phyloP scores from a whole-genome alignment of 2,329 filamentous ascomycete genomes.

The Paecilomyces dactylethromorphus region DNA sequence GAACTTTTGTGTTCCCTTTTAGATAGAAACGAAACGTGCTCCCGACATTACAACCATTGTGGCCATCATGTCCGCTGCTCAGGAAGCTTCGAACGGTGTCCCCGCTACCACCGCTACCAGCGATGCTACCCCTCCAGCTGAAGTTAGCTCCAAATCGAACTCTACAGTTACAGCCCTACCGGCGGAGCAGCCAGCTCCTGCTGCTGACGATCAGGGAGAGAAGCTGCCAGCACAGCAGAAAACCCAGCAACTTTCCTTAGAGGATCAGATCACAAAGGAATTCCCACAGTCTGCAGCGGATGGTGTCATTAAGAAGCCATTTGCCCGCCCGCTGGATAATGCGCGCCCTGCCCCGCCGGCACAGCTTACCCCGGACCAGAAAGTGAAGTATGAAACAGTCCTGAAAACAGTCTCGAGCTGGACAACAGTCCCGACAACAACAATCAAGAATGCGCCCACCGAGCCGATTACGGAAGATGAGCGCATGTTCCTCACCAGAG shows the following conservation, averaged over 20 bases:
- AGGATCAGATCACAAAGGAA: conserved; percentile 15
- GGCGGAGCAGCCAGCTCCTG: not conserved
- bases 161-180: not conserved
- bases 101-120: not conserved
- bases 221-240: not conserved
- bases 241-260: conserved; percentile 2
- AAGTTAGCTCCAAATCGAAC: not conserved
- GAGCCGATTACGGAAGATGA: conserved; percentile 70
- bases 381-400: conserved; percentile 72
- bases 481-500: conserved; percentile 81
- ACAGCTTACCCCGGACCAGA: conserved; percentile 67
- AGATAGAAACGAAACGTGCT: not conserved
- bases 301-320: conserved; percentile 49
- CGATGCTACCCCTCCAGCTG: not conserved
- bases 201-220: conserved; percentile 5
- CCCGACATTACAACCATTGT: not conserved
- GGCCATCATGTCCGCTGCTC: not conserved
- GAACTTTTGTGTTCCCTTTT: not conserved
- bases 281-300: conserved; percentile 32
- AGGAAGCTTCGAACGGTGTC: not conserved
- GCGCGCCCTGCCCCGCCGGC: conserved; percentile 52
- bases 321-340: conserved; percentile 51
- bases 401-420: conserved; percentile 65
- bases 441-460: conserved; percentile 50
- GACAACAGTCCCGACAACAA: conserved; percentile 61